Percentiles rank a stretch among this genome's conserved stretches.
These are phyloP conservation scores for Zygoascus hellenicus DNA, from an alignment of 1,139 yeast genomes.

Conservation along the genomic window DNA sequence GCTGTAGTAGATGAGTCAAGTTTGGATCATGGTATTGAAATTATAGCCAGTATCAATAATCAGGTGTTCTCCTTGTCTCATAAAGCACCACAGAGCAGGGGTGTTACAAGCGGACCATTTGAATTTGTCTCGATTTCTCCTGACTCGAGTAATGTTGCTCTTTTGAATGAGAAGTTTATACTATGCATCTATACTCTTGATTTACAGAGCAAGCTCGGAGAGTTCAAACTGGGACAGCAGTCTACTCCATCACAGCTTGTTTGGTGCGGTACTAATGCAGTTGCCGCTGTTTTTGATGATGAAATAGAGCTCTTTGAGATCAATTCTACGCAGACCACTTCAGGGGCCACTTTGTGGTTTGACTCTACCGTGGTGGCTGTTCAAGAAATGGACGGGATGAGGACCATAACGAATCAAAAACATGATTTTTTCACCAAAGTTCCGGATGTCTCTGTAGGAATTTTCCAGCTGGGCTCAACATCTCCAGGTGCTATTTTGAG, in stretches of 20 bases:
- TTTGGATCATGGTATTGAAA: slow-evolving; percentile 23
- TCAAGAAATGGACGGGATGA: slow-evolving; percentile 67
- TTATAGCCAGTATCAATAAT: slow-evolving; percentile 27
- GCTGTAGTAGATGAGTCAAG: neutral
- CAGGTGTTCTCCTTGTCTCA: slow-evolving; percentile 27
- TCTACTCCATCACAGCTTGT: slow-evolving; percentile 40
- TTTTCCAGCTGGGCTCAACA: slow-evolving; percentile 78
- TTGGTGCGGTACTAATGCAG: slow-evolving; percentile 89
- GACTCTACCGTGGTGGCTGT: slow-evolving; percentile 37
- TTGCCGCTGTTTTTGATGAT: slow-evolving; percentile 53
- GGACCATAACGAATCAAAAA: slow-evolving; percentile 52
- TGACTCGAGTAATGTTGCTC: slow-evolving; percentile 54
- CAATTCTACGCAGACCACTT: slow-evolving; percentile 62
- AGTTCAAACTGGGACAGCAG: slow-evolving; percentile 32
- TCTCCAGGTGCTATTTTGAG: slow-evolving; percentile 76
- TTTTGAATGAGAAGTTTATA: slow-evolving; percentile 44
- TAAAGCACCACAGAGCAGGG: slow-evolving; percentile 23
- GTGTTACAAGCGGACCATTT: slow-evolving; percentile 50
- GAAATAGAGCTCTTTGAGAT: slow-evolving; percentile 46
- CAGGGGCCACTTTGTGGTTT: slow-evolving; percentile 44
- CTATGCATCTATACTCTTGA: slow-evolving; percentile 50
- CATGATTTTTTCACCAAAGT: slow-evolving; percentile 67
- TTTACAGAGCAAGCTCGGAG: slow-evolving; percentile 49
- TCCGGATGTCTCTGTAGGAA: slow-evolving; percentile 48
- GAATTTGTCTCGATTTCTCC: slow-evolving; percentile 50